phyloP scores from a whole-genome alignment of 176 grass and related monocot species.

The Themeda triandra region DNA sequence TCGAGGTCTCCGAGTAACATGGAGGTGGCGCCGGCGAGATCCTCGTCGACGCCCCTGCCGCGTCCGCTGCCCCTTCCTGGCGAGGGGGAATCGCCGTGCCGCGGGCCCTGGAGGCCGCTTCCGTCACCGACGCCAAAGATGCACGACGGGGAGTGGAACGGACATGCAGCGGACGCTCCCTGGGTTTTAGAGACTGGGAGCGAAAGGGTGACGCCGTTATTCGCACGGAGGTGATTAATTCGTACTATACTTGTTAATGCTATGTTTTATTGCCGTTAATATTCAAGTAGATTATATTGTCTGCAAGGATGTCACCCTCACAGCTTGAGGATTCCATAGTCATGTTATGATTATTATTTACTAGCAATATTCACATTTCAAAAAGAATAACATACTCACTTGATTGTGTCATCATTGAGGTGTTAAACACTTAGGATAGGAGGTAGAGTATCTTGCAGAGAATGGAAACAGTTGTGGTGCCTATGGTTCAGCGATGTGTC shows the following conservation, averaged over 20 bases:
- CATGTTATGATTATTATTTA: not conserved
- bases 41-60: slow-evolving; percentile 59
- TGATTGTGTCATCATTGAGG: not conserved
- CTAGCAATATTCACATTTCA: not conserved
- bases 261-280: not conserved
- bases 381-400: not conserved
- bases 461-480: not conserved
- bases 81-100: not conserved
- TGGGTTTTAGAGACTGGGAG: slow-evolving; percentile 10
- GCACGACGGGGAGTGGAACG: slow-evolving; percentile 27
- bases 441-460: not conserved
- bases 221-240: slow-evolving; percentile 32
- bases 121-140: slow-evolving; percentile 34
- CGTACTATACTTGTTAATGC: not conserved
- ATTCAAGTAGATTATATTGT: not conserved
- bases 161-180: not conserved
- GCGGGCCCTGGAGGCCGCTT: slow-evolving; percentile 27
- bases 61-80: slow-evolving; percentile 49
- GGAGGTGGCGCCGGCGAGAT: slow-evolving; percentile 35
- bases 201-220: slow-evolving; percentile 23
- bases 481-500: not conserved
- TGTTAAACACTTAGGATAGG: not conserved
- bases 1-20: slow-evolving; percentile 41
- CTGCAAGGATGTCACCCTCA: not conserved
- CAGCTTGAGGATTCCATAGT: not conserved